A percentile compares a stretch with the other conserved stretches of the same genome.
phyloP scores from a whole-genome alignment of 441 rosid genomes.

The Gossypium gossypioides region DNA sequence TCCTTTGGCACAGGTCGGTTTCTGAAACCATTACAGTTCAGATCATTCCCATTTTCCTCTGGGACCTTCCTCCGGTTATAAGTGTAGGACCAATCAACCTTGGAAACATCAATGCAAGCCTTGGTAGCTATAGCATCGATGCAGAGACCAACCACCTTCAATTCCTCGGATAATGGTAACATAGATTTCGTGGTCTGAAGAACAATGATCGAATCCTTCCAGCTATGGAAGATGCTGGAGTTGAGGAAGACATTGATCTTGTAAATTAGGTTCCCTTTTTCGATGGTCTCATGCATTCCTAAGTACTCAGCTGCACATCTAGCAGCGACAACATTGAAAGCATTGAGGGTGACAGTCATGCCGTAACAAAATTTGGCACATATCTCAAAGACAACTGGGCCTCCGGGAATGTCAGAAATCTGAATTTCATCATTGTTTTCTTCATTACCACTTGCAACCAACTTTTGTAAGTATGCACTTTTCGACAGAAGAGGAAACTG shows the following conservation, averaged over 20 bases:
- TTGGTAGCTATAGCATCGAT: slow-evolving; percentile 56
- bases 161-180: slow-evolving; percentile 51
- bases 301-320: slow-evolving; percentile 74
- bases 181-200: slow-evolving; percentile 52
- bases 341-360: slow-evolving; percentile 64
- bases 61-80: slow-evolving; percentile 58
- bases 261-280: slow-evolving; percentile 69
- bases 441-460: slow-evolving; percentile 34
- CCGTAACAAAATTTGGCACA: slow-evolving; percentile 81
- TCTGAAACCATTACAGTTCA: slow-evolving; percentile 26
- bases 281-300: slow-evolving; percentile 61
- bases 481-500: slow-evolving; percentile 86
- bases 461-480: slow-evolving; percentile 51
- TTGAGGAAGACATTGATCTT: slow-evolving; percentile 71
- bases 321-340: slow-evolving; percentile 57
- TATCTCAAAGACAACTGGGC: slow-evolving; percentile 61
- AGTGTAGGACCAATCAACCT: slow-evolving; percentile 73
- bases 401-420: slow-evolving; percentile 65
- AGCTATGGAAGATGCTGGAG: slow-evolving; percentile 60
- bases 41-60: slow-evolving; percentile 43
- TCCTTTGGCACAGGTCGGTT: slow-evolving; percentile 56
- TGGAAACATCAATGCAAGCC: slow-evolving; percentile 51
- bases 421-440: slow-evolving; percentile 41
- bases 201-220: slow-evolving; percentile 79
- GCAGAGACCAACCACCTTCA: slow-evolving; percentile 47